Evolutionary conservation across 371 early-diverging fungal species (phyloP), one percentile per base, ranked within the genome.

Genomic region (Apophysomyces variabilis): DNA sequence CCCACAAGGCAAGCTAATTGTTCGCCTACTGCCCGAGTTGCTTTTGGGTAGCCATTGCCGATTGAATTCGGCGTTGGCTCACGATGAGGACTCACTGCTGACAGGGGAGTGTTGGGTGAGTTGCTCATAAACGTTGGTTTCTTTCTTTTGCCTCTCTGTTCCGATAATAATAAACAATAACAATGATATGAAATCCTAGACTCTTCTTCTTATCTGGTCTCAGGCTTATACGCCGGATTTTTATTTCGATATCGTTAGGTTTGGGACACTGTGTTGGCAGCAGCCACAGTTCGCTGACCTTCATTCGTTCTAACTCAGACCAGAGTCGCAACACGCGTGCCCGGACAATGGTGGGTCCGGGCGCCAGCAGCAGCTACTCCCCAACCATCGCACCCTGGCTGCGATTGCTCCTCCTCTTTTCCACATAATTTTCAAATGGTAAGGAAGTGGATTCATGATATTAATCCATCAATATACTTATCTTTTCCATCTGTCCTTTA

Each of bases 1-100:
- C 84, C 86, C 11, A 87, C 86, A 43, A 87, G 77, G 37, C 85
- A 85, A 41, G 82, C 78, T 62, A 84, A 70, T 32, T 75, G 72
- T 61, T 83, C 84, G 39, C 86, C 86, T 13, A 66, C 68, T 14
- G 57, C 32, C n/a, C 64, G 64, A 12, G 12, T 26, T 37, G 57
- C 37, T 37, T 58, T 18, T 16, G 58, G 32, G 37, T 32, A 58
- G 21, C 54, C 54, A 9, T n/a, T 50, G 21, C 54, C 18, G 21
- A 18, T 7, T 50, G 54, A 21, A 50, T 50, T 50, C 54, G 54
- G 54, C 9, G 54, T n/a, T 21, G 21, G 21, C 11, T 50, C 54
- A 21, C 54, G 21, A 50, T 50, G 16, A 21, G 21, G 54, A 50
- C 54, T 50, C 54, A 50, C 54, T 50, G 54, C n/a, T 50, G 54